A percentile compares a stretch with the other conserved stretches of the same genome.
Evolutionary conservation across 2,329 filamentous ascomycete species (phyloP).

Genomic region (Aquanectria penicillioides): DNA sequence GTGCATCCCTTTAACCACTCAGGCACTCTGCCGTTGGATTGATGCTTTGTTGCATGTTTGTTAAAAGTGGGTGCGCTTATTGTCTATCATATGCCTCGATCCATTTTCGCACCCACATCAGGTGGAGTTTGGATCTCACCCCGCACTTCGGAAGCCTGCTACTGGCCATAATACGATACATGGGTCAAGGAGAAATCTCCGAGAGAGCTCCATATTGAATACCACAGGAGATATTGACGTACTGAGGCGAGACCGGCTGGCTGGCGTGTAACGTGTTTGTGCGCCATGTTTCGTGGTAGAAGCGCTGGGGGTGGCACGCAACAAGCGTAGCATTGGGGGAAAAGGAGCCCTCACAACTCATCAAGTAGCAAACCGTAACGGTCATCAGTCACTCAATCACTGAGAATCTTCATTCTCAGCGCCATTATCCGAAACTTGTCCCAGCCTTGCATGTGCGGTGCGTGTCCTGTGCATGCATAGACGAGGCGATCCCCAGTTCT

Average conservation of each 20-base stretch:
- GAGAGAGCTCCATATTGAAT: no score
- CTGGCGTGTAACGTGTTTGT: no score
- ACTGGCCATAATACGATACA: no score
- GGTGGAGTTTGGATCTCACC: no score
- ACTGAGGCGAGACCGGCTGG: no score
- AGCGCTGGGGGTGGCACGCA: background rate
- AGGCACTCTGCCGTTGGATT: constrained; percentile 23
- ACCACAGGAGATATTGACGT: no score
- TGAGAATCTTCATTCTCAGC: background rate
- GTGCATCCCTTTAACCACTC: constrained; percentile 32
- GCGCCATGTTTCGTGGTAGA: background rate
- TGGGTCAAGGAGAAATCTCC: no score
- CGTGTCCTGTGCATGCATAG: background rate
- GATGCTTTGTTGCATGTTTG: background rate
- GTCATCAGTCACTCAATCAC: background rate
- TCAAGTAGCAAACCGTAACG: no score
- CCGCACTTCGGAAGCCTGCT: background rate
- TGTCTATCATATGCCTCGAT: background rate
- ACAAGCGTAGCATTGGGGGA: no score
- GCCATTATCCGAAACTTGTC: background rate
- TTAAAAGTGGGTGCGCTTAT: background rate
- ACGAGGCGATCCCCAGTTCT: background rate
- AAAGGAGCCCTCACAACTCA: no score
- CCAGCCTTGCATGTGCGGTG: background rate
- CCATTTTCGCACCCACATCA: no score